Evolutionary conservation across 805 yeast species (phyloP).

Genomic region (Brettanomyces bruxellensis): DNA sequence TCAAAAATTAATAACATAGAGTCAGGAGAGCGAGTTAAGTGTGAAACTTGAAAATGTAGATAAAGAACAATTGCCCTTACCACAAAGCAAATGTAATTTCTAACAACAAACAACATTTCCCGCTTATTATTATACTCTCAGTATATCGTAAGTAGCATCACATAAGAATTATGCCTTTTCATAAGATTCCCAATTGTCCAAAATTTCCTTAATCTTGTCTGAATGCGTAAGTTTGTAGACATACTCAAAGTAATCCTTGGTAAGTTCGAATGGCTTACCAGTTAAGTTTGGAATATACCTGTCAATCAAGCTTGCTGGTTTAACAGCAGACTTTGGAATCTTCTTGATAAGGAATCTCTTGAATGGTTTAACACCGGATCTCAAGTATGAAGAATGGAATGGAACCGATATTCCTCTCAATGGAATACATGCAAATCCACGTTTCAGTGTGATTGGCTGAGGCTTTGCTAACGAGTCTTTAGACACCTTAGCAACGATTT

Average conservation of each 20-base stretch:
- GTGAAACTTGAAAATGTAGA: not conserved
- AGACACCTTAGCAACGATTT: conserved; percentile 80
- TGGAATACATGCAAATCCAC: conserved; percentile 98
- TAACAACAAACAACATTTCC: not conserved
- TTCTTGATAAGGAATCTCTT: conserved; percentile 95
- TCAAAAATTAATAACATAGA: not conserved
- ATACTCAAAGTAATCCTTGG: conserved; percentile 95
- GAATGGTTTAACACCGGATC: conserved; percentile 98
- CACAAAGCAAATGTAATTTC: not conserved
- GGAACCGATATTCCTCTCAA: conserved; percentile 99
- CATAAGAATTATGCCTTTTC: conserved; percentile 33
- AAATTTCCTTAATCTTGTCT: conserved; percentile 78
- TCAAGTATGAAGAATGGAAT: conserved; percentile 97
- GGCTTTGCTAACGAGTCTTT: conserved; percentile 78
- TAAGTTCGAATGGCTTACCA: conserved; percentile 91
- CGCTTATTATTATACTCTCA: not conserved
- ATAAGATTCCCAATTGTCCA: conserved; percentile 94
- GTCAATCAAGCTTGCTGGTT: conserved; percentile 86
- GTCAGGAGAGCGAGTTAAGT: not conserved
- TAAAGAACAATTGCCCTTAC: not conserved
- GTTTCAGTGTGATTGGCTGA: conserved; percentile 93
- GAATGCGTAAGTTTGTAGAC: conserved; percentile 89
- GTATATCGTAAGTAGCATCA: not conserved
- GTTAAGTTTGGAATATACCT: conserved; percentile 98
- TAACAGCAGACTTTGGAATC: conserved; percentile 89